phyloP scores from a whole-genome alignment of 2,329 filamentous ascomycete genomes.

The Herpotrichia juniperi region DNA sequence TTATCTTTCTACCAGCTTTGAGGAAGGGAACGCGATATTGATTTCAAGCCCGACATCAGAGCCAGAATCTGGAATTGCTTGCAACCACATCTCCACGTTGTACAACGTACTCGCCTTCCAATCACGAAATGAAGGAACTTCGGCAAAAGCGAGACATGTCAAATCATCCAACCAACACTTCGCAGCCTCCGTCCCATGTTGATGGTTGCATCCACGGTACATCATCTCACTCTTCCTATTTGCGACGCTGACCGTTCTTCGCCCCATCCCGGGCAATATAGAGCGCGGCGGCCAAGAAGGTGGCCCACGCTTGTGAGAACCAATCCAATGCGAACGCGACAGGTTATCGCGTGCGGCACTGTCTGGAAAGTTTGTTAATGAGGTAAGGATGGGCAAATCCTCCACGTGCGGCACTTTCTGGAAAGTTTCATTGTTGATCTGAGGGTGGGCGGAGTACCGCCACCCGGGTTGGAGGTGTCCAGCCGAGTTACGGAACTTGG shows the following conservation, averaged over 20 bases:
- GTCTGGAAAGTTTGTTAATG: slow-evolving; percentile 3
- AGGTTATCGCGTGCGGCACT: neutral
- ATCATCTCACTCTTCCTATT: neutral
- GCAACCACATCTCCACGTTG: neutral
- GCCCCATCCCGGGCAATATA: slow-evolving; percentile 14
- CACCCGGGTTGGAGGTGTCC: slow-evolving; percentile 17
- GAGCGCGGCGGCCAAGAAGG: slow-evolving; percentile 2
- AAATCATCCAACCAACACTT: neutral
- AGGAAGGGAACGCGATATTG: too few relatives aligned
- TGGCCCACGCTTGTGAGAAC: slow-evolving; percentile 8
- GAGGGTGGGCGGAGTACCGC: too few relatives aligned
- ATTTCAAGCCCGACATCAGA: neutral
- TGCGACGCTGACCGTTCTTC: neutral
- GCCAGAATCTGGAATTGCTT: neutral
- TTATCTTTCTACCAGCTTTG: neutral
- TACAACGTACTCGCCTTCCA: neutral
- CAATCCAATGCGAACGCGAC: slow-evolving; percentile 10
- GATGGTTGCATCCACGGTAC: neutral
- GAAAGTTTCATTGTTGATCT: slow-evolving; percentile 11
- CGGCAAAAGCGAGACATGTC: slow-evolving; percentile 19
- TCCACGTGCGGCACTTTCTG: neutral
- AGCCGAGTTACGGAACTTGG: neutral
- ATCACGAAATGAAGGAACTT: neutral
- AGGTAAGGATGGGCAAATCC: neutral
- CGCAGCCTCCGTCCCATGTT: neutral